Evolutionary conservation across 768 basidiomycete species (phyloP).

Genomic region (Rhizopogon salebrosus): DNA sequence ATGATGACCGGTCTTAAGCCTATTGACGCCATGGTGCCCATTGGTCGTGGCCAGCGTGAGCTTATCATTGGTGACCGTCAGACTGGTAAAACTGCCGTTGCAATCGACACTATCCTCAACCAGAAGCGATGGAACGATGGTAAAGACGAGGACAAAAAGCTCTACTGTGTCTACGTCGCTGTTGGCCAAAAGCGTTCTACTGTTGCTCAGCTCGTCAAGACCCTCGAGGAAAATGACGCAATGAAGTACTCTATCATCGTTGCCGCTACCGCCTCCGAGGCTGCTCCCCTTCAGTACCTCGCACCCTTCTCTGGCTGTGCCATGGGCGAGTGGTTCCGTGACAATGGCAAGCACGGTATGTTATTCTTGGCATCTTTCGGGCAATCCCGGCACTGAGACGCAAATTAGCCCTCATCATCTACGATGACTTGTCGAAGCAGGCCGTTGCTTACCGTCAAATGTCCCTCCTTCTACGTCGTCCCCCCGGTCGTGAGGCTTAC

Average conservation of each 20-base stretch:
- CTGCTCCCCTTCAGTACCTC: conserved; percentile 98
- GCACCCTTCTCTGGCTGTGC: conserved; percentile 99
- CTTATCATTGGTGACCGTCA: conserved; percentile 99
- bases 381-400: conserved; percentile 1
- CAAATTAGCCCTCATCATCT: conserved; percentile 84
- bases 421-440: conserved; percentile 99
- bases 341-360: conserved; percentile 98
- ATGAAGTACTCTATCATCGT: conserved; percentile 99
- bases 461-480: conserved; percentile 99
- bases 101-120: conserved; percentile 99
- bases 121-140: conserved; percentile 99
- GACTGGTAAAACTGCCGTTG: conserved; percentile 98
- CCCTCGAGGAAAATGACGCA: conserved; percentile 99
- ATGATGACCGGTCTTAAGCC: conserved; percentile 99
- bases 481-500: conserved; percentile 99
- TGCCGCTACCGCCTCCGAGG: conserved; percentile 98
- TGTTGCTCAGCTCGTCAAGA: conserved; percentile 98
- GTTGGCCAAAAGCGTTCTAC: conserved; percentile 99
- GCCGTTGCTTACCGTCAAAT: conserved; percentile 99
- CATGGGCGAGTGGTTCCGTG: conserved; percentile 99
- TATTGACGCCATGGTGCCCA: conserved; percentile 99
- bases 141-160: conserved; percentile 93
- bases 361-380: neutral
- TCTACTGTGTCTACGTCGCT: conserved; percentile 99
- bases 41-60: conserved; percentile 99